Evolutionary conservation across 164 flowering plant species (phyloP), one percentile per base, ranked within the genome.

Genomic region (Macadamia tetraphylla): DNA sequence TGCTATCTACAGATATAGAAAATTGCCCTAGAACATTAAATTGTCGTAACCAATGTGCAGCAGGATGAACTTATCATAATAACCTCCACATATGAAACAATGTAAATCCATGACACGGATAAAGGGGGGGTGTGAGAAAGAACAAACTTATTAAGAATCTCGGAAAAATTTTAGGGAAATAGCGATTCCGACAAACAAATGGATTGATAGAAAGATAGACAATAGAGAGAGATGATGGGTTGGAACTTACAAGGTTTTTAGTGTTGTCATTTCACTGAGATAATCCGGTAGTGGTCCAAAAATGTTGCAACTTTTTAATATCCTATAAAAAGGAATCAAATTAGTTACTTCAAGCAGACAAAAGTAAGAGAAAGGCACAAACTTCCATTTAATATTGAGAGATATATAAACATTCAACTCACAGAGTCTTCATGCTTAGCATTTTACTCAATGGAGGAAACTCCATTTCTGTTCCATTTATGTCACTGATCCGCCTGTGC

Each of bases 401-500:
- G 42, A 18, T 17, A 58, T 52, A 62, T 35, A 35, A 61, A 46
- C 29, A 70, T 23, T 56, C n/a, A 70, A 80, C 93, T 64, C 81
- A 88, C 96, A 88, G 66, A 64, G 63, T 79, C 23, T 3, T 48
- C 64, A 90, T 18, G 71, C 62, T 72, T 66, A 72, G 73, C 75
- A 78, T 77, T 48, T 72, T 83, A 70, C 65, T 70, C 30, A 88
- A 55, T 10, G 13, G 29, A 51, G 93, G 96, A 73, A 88, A 88
- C n/a, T 40, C 60, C 35, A 80, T 82, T 60, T 46, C 58, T 44
- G 84, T 64, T 62, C 89, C 85, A 23, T 68, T 72, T 62, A 87
- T 64, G 56, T 91, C 97, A 74, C 85, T 83, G 17, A 89, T 88
- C 74, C 90, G 85, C 86, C 95, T 91, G 84, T 58, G 64, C n/a